Conservation (phyloP, 148 eudicot species). For the Vaccinium corymbosum region DNA sequence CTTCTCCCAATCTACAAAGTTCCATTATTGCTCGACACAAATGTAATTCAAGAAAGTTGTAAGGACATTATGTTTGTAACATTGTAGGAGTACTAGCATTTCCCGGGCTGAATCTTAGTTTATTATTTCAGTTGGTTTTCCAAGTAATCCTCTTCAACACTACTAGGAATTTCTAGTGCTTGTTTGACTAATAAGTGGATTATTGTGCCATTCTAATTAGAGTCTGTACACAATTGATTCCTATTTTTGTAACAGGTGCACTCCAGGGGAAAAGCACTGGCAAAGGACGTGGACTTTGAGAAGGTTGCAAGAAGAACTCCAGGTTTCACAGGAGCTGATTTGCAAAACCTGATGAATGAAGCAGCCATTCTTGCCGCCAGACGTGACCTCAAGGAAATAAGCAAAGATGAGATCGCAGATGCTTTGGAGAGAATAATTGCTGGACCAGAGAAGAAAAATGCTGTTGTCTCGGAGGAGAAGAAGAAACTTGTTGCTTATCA, state of each 20-base stretch:
- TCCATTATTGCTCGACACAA: not conserved
- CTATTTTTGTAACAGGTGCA: conserved; percentile 53
- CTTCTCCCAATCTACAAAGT: not conserved
- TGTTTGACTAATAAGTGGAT: not conserved
- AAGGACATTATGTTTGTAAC: no score
- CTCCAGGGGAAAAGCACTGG: conserved; percentile 97
- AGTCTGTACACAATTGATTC: not conserved
- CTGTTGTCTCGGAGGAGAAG: conserved; percentile 98
- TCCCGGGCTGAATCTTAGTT: not conserved
- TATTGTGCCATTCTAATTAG: not conserved
- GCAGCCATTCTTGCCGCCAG: conserved; percentile 99
- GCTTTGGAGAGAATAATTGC: conserved; percentile 98
- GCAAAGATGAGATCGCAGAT: conserved; percentile 98
- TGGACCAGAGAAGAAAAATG: conserved; percentile 99
- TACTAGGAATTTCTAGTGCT: not conserved
- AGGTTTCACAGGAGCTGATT: conserved; percentile 97
- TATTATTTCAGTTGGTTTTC: conserved; percentile 4
- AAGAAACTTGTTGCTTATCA: conserved; percentile 96
- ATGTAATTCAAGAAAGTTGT: not conserved
- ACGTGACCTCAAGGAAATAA: conserved; percentile 94
- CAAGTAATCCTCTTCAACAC: not conserved
- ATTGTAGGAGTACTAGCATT: no score
- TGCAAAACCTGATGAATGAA: conserved; percentile 98
- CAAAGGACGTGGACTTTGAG: conserved; percentile 94
- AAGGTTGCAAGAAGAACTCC: conserved; percentile 97